Evolutionary conservation across 177 flowering plant genomes (phyloP).

Genomic region (Vitis hybrid): DNA sequence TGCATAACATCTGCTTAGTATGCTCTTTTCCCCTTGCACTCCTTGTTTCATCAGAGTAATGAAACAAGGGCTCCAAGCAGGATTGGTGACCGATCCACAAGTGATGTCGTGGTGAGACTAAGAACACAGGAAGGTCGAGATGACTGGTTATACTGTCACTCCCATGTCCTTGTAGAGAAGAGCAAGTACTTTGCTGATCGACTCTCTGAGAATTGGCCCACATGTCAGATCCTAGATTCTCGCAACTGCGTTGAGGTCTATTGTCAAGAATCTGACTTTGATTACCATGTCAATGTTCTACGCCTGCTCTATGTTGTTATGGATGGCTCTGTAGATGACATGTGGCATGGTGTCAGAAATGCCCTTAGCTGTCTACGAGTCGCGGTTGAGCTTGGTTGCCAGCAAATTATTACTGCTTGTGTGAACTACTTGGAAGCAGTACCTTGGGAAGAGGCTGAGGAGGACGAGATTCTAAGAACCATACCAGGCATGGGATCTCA

Average conservation of each 20-base stretch:
- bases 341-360: slow-evolving; percentile 66
- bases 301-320: slow-evolving; percentile 60
- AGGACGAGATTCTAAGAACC: slow-evolving; percentile 78
- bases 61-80: slow-evolving; percentile 17
- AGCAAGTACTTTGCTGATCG: slow-evolving; percentile 90
- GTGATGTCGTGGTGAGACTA: slow-evolving; percentile 90
- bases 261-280: slow-evolving; percentile 73
- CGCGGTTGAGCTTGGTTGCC: slow-evolving; percentile 70
- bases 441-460: slow-evolving; percentile 98
- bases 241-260: slow-evolving; percentile 87
- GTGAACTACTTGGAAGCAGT: slow-evolving; percentile 87
- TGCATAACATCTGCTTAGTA: not conserved
- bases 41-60: slow-evolving; percentile 14
- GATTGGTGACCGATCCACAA: slow-evolving; percentile 72
- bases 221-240: slow-evolving; percentile 88
- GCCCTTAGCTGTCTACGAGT: slow-evolving; percentile 80
- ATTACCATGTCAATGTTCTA: slow-evolving; percentile 63
- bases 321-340: slow-evolving; percentile 39
- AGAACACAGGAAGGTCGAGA: slow-evolving; percentile 84
- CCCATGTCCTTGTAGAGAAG: slow-evolving; percentile 54
- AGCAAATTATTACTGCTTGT: slow-evolving; percentile 52
- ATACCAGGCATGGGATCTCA: slow-evolving; percentile 69
- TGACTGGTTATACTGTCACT: slow-evolving; percentile 83
- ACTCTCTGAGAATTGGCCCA: slow-evolving; percentile 94
- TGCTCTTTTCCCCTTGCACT: not conserved